Base-by-base conservation (phyloP, 805 yeast species). In the Spathaspora passalidarum region DNA sequence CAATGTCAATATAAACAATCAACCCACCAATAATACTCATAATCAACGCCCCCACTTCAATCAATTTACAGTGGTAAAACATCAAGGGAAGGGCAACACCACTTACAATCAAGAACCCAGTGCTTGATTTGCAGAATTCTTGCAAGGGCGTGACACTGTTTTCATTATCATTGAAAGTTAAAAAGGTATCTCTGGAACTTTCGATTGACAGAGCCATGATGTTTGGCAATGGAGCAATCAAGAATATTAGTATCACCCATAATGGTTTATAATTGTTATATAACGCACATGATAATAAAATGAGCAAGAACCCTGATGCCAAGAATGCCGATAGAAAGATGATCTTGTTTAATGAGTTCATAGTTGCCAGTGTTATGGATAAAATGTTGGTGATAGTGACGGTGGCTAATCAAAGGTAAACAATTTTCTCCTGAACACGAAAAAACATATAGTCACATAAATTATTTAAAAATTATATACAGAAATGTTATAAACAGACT, bases 291-390 rank as follows among this genome's bases (percentile, higher is more conserved):
- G 75, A 69, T 48, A 72, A 63, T 35, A 72, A 55, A 37, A 72
- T 72, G 35, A 72, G 57, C 22, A 72, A 59, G 52, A 72, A 72
- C 25, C 78, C 78, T 16, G 73, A 62, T 7, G 78, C 78, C 32
- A 72, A 58, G 43, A 72, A 67, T 38, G 76, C 77, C 44, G 74
- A 68, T 43, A 72, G 63, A 56, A 72, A 72, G 51, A 72, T 72
- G 53, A 72, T 72, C 49, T 72, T 71, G 54, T 72, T 72, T 54
- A 72, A 65, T 41, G 77, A 76, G 56, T 72, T 70, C 76, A 71
- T 72, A 19, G 32, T 29, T 10, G 21, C 16, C 6, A 10, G 34
- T 29, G 34, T 29, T 29, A n/a, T n/a, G n/a, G 17, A 13, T 29
- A 13, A 6, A 8, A n/a, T 29, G 4, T 29, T 13, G 34, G 13